Evolutionary conservation across 768 basidiomycete genomes (phyloP).

Genomic region (Suillus placidus): DNA sequence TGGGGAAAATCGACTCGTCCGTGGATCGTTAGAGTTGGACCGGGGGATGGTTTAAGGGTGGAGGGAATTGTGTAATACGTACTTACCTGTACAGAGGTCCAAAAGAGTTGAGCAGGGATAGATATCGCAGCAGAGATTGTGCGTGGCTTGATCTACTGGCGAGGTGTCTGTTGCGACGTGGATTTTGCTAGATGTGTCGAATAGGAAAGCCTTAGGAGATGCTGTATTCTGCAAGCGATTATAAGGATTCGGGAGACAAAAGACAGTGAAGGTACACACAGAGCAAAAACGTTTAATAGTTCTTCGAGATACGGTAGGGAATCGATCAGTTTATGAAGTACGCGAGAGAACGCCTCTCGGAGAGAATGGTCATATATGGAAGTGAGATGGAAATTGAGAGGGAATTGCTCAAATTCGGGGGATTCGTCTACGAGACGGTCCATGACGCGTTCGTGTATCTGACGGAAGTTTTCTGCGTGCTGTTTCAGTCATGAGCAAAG

Average conservation of each 20-base stretch:
- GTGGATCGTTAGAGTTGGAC: neutral
- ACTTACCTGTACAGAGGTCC: slow-evolving; percentile 65
- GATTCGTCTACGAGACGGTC: slow-evolving; percentile 81
- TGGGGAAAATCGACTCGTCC: neutral
- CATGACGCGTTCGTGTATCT: slow-evolving; percentile 84
- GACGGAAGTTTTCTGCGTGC: slow-evolving; percentile 79
- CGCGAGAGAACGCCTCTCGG: slow-evolving; percentile 89
- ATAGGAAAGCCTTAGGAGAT: slow-evolving; percentile 92
- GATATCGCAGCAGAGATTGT: slow-evolving; percentile 87
- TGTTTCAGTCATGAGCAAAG: slow-evolving; percentile 4
- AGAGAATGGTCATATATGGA: slow-evolving; percentile 92
- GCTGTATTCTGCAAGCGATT: slow-evolving; percentile 70
- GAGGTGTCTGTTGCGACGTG: slow-evolving; percentile 95
- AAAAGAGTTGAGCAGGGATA: slow-evolving; percentile 85
- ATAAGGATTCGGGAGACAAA: neutral
- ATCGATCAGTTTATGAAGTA: slow-evolving; percentile 84
- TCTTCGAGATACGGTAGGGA: slow-evolving; percentile 86
- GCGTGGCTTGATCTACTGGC: slow-evolving; percentile 85
- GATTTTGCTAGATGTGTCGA: slow-evolving; percentile 81
- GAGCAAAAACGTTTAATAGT: slow-evolving; percentile 85
- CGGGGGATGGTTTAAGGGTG: neutral
- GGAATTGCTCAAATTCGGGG: slow-evolving; percentile 75
- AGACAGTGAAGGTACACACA: slow-evolving; percentile 41
- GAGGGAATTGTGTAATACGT: neutral
- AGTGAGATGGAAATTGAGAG: slow-evolving; percentile 87